Base-by-base conservation (phyloP, 2,329 filamentous ascomycete species). In the Colletotrichum brevisporum region DNA sequence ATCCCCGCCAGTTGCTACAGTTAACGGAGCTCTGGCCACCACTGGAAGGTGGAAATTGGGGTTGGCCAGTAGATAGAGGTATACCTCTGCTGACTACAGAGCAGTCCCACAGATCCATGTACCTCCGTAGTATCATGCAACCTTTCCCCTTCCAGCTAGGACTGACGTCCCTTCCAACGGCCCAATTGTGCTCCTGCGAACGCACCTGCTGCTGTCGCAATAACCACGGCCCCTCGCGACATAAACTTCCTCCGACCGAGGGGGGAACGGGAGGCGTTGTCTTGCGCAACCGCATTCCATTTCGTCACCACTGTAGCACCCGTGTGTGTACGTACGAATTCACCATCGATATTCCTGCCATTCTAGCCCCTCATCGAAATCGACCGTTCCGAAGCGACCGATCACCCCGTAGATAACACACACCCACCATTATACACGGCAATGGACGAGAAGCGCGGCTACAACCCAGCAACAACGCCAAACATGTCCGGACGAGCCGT, bases 371-470 rank as follows among this genome's bases (percentile, higher is more conserved):
- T 1, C 9, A 27, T 45, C 21, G 36, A 43, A 15, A 39, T 36
- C 31, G 31, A 36, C 21, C 21, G 21, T 24, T 13, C 41, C 55
- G 24, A 51, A 27, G 60, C 56, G 36, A 43, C n/a, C 47, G 47
- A 50, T 18, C 2, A 18, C 47, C 21, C 47, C 18, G 6, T 8
- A 43, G 16, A n/a, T 45, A 41, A 60, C 45, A 18, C 45, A 18
- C 1, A 13, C 1, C 13, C 12, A 24, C 13, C 21, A 31, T 31
- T 15, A 50, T 39, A 26, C 24, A 43, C 10, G 31, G 51, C 56
- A 24, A 72, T 72, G 71, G 71, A 72, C 45, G 71, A 69, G 69
- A 72, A 72, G 61, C 64, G n/a, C 45, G 53, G 47, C 18, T 55
- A 59, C 45, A 48, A 48, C 53, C 26, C 18, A 15, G 15, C 54